A percentile compares a stretch with the other conserved stretches of the same genome.
Evolutionary conservation across 495 filamentous ascomycete species (phyloP).

Genomic region (Daldinia vernicosa): DNA sequence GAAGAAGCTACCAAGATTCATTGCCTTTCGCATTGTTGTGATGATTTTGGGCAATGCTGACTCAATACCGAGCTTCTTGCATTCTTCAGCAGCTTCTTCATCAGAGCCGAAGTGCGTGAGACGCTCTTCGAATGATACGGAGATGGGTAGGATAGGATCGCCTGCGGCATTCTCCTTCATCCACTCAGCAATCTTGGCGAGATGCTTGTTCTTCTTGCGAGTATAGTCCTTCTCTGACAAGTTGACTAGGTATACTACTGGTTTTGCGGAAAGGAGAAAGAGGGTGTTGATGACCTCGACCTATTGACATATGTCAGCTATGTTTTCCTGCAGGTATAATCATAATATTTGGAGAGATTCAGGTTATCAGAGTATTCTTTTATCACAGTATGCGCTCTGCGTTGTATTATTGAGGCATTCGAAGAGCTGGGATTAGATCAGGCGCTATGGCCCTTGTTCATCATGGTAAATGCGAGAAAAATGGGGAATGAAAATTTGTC

Average conservation of each 20-base stretch:
- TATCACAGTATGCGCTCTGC: slow-evolving; percentile 86
- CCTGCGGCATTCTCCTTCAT: slow-evolving; percentile 87
- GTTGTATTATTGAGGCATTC: slow-evolving; percentile 79
- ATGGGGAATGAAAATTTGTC: slow-evolving; percentile 47
- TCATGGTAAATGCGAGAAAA: slow-evolving; percentile 66
- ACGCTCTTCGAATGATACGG: slow-evolving; percentile 90
- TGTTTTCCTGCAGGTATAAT: slow-evolving; percentile 29
- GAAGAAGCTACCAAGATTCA: slow-evolving; percentile 95
- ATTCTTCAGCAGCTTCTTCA: slow-evolving; percentile 82
- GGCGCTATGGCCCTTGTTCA: slow-evolving; percentile 97
- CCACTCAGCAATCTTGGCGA: slow-evolving; percentile 91
- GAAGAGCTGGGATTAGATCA: slow-evolving; percentile 99
- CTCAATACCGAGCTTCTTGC: slow-evolving; percentile 86
- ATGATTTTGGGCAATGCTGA: slow-evolving; percentile 93
- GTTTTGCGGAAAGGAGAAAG: slow-evolving; percentile 94
- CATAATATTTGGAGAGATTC: slow-evolving; percentile 50
- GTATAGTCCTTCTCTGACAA: slow-evolving; percentile 97
- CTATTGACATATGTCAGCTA: slow-evolving; percentile 60
- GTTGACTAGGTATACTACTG: slow-evolving; percentile 97
- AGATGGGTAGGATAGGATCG: slow-evolving; percentile 92
- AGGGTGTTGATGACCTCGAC: slow-evolving; percentile 98
- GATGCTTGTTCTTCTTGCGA: slow-evolving; percentile 99
- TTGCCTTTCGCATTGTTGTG: slow-evolving; percentile 88
- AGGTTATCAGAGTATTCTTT: slow-evolving; percentile 64
- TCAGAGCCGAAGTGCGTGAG: slow-evolving; percentile 81